These are phyloP conservation scores for Neofusicoccum cordaticola DNA, from an alignment of 2,329 filamentous ascomycete species.

Conservation along the genomic window DNA sequence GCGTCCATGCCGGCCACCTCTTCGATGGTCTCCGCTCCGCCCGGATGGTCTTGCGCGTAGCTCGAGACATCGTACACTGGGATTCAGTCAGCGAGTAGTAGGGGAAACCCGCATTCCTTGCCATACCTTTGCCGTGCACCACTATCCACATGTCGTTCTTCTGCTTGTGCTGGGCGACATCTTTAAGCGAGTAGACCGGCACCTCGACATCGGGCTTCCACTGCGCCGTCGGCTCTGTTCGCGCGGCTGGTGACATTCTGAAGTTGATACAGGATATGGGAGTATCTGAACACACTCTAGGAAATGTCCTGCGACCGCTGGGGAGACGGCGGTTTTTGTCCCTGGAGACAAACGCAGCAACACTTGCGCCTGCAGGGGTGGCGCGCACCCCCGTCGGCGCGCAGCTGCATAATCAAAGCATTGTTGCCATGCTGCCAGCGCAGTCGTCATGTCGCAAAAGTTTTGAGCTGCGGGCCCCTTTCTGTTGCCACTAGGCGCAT, in stretches of 20 bases:
- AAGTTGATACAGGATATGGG: not conserved
- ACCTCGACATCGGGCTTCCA: conserved; percentile 21
- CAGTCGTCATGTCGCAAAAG: not conserved
- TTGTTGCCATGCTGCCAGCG: not conserved
- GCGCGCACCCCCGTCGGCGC: not conserved
- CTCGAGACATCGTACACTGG: conserved; percentile 58
- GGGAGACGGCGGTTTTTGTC: not conserved
- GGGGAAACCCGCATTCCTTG: too few species aligned
- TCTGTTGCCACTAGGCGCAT: not conserved
- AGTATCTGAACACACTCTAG: not conserved
- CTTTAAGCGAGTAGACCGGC: conserved; percentile 34
- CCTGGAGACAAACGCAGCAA: too few species aligned
- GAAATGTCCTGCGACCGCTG: not conserved
- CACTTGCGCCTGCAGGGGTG: not conserved
- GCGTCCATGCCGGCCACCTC: conserved; percentile 44
- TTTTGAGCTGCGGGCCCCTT: not conserved
- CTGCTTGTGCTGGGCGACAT: conserved; percentile 52
- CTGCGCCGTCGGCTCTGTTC: conserved; percentile 22
- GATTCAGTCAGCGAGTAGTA: not conserved
- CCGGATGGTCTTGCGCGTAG: conserved; percentile 59
- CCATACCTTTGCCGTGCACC: conserved; percentile 50
- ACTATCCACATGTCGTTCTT: conserved; percentile 53
- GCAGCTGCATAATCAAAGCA: conserved; percentile 1
- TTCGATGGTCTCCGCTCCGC: conserved; percentile 39
- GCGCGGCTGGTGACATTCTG: not conserved